phyloP scores from a whole-genome alignment of 1,139 yeast species.

The Blastobotrys raffinosifermentans region DNA sequence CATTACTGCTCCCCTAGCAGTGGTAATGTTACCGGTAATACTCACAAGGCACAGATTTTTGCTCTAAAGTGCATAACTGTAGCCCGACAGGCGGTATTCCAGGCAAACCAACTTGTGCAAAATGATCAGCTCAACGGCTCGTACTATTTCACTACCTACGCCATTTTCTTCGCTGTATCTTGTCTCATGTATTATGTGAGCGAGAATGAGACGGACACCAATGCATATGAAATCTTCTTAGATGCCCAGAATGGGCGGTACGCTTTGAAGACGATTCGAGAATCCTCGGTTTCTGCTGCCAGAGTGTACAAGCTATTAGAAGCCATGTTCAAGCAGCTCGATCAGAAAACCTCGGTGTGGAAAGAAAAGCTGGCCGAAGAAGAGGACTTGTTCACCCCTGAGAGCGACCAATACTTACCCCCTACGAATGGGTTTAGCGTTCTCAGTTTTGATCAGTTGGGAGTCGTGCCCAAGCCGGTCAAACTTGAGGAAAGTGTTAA shows the following conservation, averaged over 20 bases:
- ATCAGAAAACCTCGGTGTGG: constrained; percentile 2
- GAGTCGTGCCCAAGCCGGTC: background rate
- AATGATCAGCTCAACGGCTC: constrained; percentile 71
- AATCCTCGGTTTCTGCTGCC: constrained; percentile 69
- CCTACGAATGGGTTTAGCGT: constrained; percentile 2
- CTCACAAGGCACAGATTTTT: constrained; percentile 49
- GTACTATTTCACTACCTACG: constrained; percentile 85
- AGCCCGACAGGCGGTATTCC: constrained; percentile 73
- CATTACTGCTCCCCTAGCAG: constrained; percentile 38
- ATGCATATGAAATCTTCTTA: constrained; percentile 43
- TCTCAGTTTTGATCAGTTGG: constrained; percentile 1
- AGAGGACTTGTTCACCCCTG: background rate
- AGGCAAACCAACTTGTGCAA: constrained; percentile 75
- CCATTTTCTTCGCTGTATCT: constrained; percentile 82
- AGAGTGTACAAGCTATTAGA: constrained; percentile 72
- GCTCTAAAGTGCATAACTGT: constrained; percentile 81
- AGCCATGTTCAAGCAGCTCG: constrained; percentile 66
- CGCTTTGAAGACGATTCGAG: constrained; percentile 62
- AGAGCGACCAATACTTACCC: background rate
- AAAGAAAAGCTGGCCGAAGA: background rate
- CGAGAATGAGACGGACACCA: constrained; percentile 41
- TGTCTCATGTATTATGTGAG: constrained; percentile 78
- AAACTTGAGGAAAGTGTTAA: background rate
- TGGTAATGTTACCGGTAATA: constrained; percentile 28
- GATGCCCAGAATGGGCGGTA: constrained; percentile 76